phyloP scores from a whole-genome alignment of 2,329 filamentous ascomycete species.

The Hypocreales sp. region DNA sequence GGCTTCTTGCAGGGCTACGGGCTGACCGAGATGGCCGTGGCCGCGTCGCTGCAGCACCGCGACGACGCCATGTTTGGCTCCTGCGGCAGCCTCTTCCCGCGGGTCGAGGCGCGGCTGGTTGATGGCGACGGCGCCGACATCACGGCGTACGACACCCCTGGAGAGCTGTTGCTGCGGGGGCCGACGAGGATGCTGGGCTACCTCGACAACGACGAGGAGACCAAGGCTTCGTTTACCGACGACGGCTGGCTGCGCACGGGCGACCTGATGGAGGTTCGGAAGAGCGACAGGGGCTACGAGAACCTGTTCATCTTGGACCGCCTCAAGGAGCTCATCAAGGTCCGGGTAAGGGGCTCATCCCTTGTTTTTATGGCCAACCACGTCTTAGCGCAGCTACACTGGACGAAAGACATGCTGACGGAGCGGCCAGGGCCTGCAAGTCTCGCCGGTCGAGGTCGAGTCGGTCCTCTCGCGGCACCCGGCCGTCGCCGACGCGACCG shows the following conservation, averaged over 20 bases:
- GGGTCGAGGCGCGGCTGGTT: slow-evolving; percentile 49
- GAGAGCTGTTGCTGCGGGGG: slow-evolving; percentile 62
- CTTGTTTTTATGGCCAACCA: not conserved
- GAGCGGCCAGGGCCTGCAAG: slow-evolving; percentile 60
- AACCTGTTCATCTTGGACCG: slow-evolving; percentile 10
- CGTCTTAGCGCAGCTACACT: no score
- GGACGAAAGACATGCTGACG: no score
- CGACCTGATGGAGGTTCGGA: slow-evolving; percentile 41
- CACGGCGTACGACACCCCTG: slow-evolving; percentile 44
- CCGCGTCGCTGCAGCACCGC: slow-evolving; percentile 43
- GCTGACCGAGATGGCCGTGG: slow-evolving; percentile 62
- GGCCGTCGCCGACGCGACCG: slow-evolving; percentile 49
- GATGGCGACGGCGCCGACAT: slow-evolving; percentile 55
- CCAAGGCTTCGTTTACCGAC: slow-evolving; percentile 4
- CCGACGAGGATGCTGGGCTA: slow-evolving; percentile 65
- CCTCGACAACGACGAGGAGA: slow-evolving; percentile 53
- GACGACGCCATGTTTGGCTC: slow-evolving; percentile 56
- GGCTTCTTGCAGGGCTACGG: slow-evolving; percentile 54
- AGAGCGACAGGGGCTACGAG: slow-evolving; percentile 26
- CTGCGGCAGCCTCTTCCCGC: slow-evolving; percentile 54
- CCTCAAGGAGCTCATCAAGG: slow-evolving; percentile 38
- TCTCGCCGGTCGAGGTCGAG: slow-evolving; percentile 58
- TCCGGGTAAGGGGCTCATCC: slow-evolving; percentile 22
- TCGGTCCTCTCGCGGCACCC: slow-evolving; percentile 50
- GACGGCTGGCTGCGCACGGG: slow-evolving; percentile 14